phyloP scores from a whole-genome alignment of 208 protist species.

The Crithidia bombi region DNA sequence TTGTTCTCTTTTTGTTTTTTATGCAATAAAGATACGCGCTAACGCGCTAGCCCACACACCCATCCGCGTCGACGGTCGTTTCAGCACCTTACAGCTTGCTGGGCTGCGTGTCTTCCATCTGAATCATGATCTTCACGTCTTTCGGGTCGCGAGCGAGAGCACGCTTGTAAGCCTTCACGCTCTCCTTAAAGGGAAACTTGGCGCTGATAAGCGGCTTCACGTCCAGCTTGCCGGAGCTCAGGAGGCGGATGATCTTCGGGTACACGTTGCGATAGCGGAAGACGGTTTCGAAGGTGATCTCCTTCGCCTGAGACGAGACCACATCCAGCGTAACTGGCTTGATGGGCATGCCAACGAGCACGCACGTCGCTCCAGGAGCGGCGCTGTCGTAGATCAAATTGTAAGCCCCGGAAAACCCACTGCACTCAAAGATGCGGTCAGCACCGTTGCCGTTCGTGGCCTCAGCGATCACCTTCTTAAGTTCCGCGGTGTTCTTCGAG shows the following conservation, averaged over 20 bases:
- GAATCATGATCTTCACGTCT: conserved; percentile 61
- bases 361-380: conserved; percentile 48
- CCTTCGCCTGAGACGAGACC: conserved; percentile 50
- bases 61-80: no score
- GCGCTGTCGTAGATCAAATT: conserved; percentile 40
- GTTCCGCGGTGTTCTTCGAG: conserved; percentile 30
- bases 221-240: conserved; percentile 54
- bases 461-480: conserved; percentile 37
- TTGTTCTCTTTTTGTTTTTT: no score
- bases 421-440: conserved; percentile 59
- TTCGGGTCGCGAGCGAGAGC: conserved; percentile 41
- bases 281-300: conserved; percentile 60
- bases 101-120: conserved; percentile 37
- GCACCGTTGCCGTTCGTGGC: conserved; percentile 42
- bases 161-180: conserved; percentile 47
- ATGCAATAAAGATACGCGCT: no score
- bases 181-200: conserved; percentile 47
- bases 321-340: conserved; percentile 43
- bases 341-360: conserved; percentile 58
- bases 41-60: no score
- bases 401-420: conserved; percentile 38
- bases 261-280: conserved; percentile 60
- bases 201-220: conserved; percentile 63
- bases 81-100: conserved; percentile 37
- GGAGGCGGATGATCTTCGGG: conserved; percentile 41